A percentile compares a stretch with the other conserved stretches of the same genome.
These are phyloP conservation scores for Penicillium olsonii DNA, from an alignment of 2,329 filamentous ascomycete genomes.

Conservation along the genomic window DNA sequence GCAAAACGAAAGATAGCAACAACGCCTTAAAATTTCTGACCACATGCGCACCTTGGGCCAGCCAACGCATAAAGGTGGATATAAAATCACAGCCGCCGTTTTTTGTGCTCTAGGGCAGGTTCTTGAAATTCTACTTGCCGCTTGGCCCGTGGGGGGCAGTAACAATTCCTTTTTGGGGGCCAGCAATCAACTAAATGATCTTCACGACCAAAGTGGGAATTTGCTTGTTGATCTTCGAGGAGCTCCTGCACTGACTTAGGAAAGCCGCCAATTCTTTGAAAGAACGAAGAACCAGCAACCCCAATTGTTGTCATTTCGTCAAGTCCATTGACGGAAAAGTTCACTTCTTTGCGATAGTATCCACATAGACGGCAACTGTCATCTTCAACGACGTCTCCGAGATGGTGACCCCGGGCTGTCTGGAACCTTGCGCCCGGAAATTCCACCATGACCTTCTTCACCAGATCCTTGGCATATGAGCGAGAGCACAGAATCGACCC, in stretches of 20 bases:
- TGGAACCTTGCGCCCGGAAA: slow-evolving; percentile 2
- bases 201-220: slow-evolving; percentile 5
- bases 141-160: neutral
- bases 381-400: neutral
- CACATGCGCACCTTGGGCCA: too few relatives aligned
- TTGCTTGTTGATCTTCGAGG: slow-evolving; percentile 3
- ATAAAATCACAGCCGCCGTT: too few relatives aligned
- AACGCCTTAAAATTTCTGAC: too few relatives aligned
- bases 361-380: slow-evolving; percentile 2
- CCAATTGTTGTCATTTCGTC: slow-evolving; percentile 3
- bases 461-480: neutral
- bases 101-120: too few relatives aligned
- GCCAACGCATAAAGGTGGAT: too few relatives aligned
- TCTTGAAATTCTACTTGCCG: too few relatives aligned
- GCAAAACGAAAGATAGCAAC: too few relatives aligned
- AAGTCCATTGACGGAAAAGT: slow-evolving; percentile 1
- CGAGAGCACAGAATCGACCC: slow-evolving; percentile 19
- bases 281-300: neutral
- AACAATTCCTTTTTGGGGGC: slow-evolving; percentile 3
- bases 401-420: neutral
- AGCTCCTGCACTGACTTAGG: slow-evolving; percentile 4
- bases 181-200: slow-evolving; percentile 2
- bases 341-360: slow-evolving; percentile 5
- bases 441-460: neutral
- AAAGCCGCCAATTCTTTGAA: slow-evolving; percentile 6